These are phyloP conservation scores for Kandelia obovata DNA, from an alignment of 345 rosid genomes.

Conservation along the genomic window DNA sequence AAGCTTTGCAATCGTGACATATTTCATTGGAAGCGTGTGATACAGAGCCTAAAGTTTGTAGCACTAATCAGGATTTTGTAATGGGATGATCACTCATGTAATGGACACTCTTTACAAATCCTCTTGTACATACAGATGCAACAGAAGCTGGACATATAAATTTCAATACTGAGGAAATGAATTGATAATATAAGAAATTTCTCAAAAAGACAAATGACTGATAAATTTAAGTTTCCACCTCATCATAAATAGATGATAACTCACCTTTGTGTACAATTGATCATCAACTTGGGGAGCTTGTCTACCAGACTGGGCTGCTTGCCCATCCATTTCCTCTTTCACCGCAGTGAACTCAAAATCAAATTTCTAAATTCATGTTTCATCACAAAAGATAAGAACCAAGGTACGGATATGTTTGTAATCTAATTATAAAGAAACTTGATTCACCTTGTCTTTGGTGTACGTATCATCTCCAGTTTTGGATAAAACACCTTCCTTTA, in stretches of 20 bases:
- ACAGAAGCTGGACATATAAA: too few species aligned
- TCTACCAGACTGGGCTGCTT: slow-evolving; percentile 26
- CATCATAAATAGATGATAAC: slow-evolving; percentile 5
- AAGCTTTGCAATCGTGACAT: slow-evolving; percentile 65
- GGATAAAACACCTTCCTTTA: slow-evolving; percentile 54
- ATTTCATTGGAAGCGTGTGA: slow-evolving; percentile 79
- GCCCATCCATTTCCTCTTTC: slow-evolving; percentile 68
- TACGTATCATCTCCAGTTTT: slow-evolving; percentile 61
- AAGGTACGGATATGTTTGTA: background rate
- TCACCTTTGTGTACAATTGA: slow-evolving; percentile 74
- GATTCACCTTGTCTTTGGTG: slow-evolving; percentile 49
- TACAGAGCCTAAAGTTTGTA: slow-evolving; percentile 55
- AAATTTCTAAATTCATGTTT: slow-evolving; percentile 37
- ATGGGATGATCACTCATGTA: background rate
- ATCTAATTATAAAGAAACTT: background rate
- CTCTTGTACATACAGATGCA: too few species aligned
- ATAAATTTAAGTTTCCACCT: background rate
- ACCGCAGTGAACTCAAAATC: slow-evolving; percentile 55
- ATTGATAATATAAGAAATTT: too few species aligned
- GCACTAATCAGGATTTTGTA: slow-evolving; percentile 12
- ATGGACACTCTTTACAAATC: too few species aligned
- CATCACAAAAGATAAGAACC: slow-evolving; percentile 1
- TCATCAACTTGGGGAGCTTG: slow-evolving; percentile 50
- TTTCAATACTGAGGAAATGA: too few species aligned
- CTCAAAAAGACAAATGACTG: background rate